These are phyloP conservation scores for Arabis alpina DNA, from an alignment of 345 rosid genomes.

Conservation along the genomic window DNA sequence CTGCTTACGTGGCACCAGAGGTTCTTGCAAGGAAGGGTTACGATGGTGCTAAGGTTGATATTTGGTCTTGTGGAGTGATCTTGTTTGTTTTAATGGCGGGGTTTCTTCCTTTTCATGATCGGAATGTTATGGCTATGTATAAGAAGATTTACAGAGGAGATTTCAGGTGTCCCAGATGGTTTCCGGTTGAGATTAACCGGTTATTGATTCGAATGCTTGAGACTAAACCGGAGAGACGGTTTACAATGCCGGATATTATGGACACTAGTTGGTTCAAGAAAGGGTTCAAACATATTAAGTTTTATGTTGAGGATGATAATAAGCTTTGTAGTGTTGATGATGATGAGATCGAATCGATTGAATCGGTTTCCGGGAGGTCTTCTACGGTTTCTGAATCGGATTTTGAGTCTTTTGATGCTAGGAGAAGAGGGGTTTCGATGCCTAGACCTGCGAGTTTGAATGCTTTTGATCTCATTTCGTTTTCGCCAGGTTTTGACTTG, in stretches of 20 bases:
- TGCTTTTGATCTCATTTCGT: conserved; percentile 72
- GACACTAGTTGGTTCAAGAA: conserved; percentile 77
- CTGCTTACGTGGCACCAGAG: conserved; percentile 89
- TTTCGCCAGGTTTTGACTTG: conserved; percentile 69
- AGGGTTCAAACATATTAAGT: conserved; percentile 67
- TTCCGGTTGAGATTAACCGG: conserved; percentile 63
- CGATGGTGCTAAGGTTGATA: conserved; percentile 81
- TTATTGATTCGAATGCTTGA: conserved; percentile 66
- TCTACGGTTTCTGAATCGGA: conserved; percentile 61
- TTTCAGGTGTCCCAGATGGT: conserved; percentile 76
- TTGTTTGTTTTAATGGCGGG: conserved; percentile 79
- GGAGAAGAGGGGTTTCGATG: conserved; percentile 40
- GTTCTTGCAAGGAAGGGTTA: conserved; percentile 73
- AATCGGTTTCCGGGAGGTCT: conserved; percentile 50
- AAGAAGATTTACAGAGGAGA: conserved; percentile 75
- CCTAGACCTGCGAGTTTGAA: conserved; percentile 75
- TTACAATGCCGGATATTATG: conserved; percentile 74
- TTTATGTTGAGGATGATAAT: conserved; percentile 57
- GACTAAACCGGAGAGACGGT: conserved; percentile 70
- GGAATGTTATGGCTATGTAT: conserved; percentile 74
- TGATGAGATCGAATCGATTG: conserved; percentile 43
- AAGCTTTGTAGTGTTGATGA: conserved; percentile 48
- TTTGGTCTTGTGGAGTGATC: conserved; percentile 94
- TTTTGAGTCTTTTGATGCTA: conserved; percentile 44
- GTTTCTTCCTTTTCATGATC: conserved; percentile 80